Evolutionary conservation across 106 monocot species (phyloP).

Genomic region (Dactylorhiza incarnata): DNA sequence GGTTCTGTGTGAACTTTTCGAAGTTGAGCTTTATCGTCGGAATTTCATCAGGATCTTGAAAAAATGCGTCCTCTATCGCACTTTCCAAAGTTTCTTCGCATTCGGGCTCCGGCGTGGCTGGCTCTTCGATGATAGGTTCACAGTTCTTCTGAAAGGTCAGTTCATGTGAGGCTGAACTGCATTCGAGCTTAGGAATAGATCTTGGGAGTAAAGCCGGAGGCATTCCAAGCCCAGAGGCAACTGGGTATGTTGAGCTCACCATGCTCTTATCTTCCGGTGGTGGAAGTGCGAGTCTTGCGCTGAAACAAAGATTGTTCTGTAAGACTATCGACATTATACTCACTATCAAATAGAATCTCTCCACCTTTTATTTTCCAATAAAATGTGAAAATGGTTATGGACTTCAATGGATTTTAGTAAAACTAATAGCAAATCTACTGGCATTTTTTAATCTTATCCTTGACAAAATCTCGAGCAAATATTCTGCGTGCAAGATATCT

Average conservation of each 20-base stretch:
- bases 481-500: too few relatives aligned
- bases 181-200: conserved; percentile 8
- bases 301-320: conserved; percentile 1
- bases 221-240: neutral
- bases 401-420: too few relatives aligned
- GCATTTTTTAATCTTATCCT: neutral
- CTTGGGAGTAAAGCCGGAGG: neutral
- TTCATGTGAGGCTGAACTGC: neutral
- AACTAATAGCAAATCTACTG: neutral
- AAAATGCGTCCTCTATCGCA: conserved; percentile 61
- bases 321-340: neutral
- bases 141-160: neutral
- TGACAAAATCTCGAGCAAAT: neutral
- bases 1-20: conserved; percentile 48
- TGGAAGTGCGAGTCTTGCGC: conserved; percentile 23
- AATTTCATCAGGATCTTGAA: conserved; percentile 63
- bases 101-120: conserved; percentile 50
- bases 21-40: conserved; percentile 53
- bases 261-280: conserved; percentile 16
- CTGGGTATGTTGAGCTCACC: neutral
- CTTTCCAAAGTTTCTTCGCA: conserved; percentile 25
- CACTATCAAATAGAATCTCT: neutral
- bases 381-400: neutral
- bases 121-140: conserved; percentile 67
- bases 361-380: neutral